Conservation (phyloP, 2,329 filamentous ascomycete species). For the Ophidiomyces ophidiicola region DNA sequence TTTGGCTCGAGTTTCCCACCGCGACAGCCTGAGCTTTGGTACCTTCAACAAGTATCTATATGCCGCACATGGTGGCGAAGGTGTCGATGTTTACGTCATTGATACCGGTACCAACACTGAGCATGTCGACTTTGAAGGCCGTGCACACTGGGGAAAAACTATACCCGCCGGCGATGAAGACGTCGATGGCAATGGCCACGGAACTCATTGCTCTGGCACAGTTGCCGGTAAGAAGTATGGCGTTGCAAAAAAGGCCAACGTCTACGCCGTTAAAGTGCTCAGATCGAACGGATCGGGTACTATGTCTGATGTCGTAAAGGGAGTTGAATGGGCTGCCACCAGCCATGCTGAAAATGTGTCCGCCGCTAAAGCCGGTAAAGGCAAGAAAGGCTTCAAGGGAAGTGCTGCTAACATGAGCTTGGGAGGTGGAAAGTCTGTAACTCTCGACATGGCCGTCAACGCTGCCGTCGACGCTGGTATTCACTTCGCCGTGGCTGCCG, state of each 20-base stretch:
- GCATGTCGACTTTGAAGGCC: constrained; percentile 94
- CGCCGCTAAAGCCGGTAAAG: constrained; percentile 72
- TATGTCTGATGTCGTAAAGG: constrained; percentile 98
- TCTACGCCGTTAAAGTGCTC: constrained; percentile 97
- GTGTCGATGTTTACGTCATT: constrained; percentile 96
- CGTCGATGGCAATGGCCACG: constrained; percentile 91
- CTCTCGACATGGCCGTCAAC: constrained; percentile 85
- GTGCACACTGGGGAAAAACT: constrained; percentile 93
- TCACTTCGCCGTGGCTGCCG: constrained; percentile 95
- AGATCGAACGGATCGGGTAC: constrained; percentile 92
- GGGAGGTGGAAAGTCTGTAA: constrained; percentile 88
- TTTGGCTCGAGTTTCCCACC: constrained; percentile 94
- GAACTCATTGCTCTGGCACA: constrained; percentile 97
- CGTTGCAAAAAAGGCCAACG: constrained; percentile 95
- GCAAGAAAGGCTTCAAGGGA: constrained; percentile 93
- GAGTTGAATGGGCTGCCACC: constrained; percentile 86
- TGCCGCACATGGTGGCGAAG: constrained; percentile 77
- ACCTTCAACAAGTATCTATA: constrained; percentile 99
- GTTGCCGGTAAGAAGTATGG: constrained; percentile 97
- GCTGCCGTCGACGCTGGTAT: constrained; percentile 83
- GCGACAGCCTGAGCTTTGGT: constrained; percentile 71
- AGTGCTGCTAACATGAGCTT: constrained; percentile 99
- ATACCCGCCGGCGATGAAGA: constrained; percentile 77
- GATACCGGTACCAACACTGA: constrained; percentile 91
- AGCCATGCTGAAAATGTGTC: constrained; percentile 64